These are phyloP conservation scores for Cryphonectria naterciae DNA, from an alignment of 2,329 filamentous ascomycete genomes.

Conservation along the genomic window DNA sequence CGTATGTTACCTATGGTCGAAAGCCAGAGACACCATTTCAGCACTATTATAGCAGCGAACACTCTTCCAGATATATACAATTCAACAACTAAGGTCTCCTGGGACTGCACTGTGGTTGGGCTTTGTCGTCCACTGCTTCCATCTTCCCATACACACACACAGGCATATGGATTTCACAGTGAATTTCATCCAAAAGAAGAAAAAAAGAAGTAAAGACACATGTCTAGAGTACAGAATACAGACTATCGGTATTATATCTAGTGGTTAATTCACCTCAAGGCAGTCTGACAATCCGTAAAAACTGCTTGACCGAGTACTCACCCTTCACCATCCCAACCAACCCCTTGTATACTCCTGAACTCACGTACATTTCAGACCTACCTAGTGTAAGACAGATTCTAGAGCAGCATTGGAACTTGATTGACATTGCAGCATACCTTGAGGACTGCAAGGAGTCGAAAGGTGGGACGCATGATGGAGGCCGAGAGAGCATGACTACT, in stretches of 20 bases:
- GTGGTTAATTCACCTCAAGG: neutral
- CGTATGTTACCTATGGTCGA: neutral
- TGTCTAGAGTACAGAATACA: neutral
- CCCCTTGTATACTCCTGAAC: neutral
- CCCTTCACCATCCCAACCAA: neutral
- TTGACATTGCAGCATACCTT: neutral
- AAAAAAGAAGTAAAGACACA: neutral
- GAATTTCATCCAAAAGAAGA: neutral
- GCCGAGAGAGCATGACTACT: too few species aligned
- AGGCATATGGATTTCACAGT: neutral
- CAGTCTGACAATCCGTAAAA: neutral
- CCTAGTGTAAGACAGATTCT: too few species aligned
- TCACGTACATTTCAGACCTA: neutral
- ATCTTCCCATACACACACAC: too few species aligned
- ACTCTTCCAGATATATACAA: constrained; percentile 1
- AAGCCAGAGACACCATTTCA: constrained; percentile 5
- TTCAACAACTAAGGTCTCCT: neutral
- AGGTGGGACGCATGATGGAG: neutral
- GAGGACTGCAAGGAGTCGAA: neutral
- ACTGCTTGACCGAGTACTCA: neutral
- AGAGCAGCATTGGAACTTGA: too few species aligned
- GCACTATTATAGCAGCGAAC: neutral
- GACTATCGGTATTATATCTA: neutral
- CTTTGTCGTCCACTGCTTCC: neutral
- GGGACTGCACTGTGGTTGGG: neutral